Evolutionary conservation across 2,329 filamentous ascomycete genomes (phyloP).

Genomic region (Teratosphaeria zuluensis): DNA sequence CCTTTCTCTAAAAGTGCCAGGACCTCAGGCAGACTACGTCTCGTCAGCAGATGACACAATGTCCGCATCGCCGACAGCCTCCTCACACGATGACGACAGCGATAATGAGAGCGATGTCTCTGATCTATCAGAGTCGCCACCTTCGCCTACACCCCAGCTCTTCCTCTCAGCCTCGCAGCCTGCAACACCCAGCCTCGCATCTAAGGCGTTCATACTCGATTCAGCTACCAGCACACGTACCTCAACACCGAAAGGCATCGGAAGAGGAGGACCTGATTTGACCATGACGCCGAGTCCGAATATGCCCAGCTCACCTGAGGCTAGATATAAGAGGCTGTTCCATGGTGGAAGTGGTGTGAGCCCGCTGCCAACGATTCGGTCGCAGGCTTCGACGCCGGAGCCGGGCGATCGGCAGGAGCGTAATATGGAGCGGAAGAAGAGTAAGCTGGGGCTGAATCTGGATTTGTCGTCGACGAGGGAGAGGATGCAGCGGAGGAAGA

Average conservation of each 20-base stretch:
- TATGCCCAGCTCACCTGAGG: slow-evolving; percentile 29
- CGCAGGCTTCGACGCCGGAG: slow-evolving; percentile 4
- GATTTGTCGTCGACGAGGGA: slow-evolving; percentile 16
- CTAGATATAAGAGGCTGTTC: slow-evolving; percentile 34
- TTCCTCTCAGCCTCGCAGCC: slow-evolving; percentile 19
- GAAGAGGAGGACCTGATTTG: not conserved
- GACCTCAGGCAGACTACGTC: slow-evolving; percentile 1
- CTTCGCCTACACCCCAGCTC: slow-evolving; percentile 20
- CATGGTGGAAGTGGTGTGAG: slow-evolving; percentile 15
- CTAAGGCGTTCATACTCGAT: slow-evolving; percentile 3
- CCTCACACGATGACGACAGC: not conserved
- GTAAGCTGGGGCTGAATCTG: slow-evolving; percentile 8
- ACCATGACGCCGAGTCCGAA: slow-evolving; percentile 1
- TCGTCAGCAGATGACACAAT: slow-evolving; percentile 5
- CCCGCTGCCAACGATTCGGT: slow-evolving; percentile 5
- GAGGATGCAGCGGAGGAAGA: slow-evolving; percentile 16
- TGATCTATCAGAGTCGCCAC: slow-evolving; percentile 2
- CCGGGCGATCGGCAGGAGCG: not conserved
- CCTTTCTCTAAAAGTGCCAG: not conserved
- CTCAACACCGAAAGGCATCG: not conserved
- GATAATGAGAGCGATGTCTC: slow-evolving; percentile 2
- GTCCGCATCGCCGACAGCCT: not conserved
- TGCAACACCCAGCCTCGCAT: slow-evolving; percentile 11
- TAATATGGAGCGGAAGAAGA: not conserved
- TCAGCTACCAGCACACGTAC: slow-evolving; percentile 3